Conservation (phyloP, 345 rosid species). For the Ailanthus altissimus region DNA sequence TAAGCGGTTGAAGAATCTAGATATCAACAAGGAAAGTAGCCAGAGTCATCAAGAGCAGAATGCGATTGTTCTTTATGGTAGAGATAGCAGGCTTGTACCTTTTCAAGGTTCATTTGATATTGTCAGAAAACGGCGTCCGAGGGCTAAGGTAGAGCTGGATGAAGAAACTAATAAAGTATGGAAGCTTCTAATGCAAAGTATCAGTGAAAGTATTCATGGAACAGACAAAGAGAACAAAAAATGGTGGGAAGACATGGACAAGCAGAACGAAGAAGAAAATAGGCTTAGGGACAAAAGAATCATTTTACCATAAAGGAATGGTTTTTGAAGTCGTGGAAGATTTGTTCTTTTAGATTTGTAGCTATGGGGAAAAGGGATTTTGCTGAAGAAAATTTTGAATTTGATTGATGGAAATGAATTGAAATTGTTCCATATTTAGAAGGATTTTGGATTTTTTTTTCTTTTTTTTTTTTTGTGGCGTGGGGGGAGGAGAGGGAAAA, state of each 20-base stretch:
- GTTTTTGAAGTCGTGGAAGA: too few species aligned
- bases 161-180: slow-evolving; percentile 82
- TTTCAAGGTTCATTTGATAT: slow-evolving; percentile 36
- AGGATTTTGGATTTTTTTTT: too few species aligned
- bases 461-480: too few species aligned
- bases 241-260: slow-evolving; percentile 94
- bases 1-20: slow-evolving; percentile 46
- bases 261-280: too few species aligned
- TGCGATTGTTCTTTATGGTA: slow-evolving; percentile 50
- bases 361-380: too few species aligned
- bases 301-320: too few species aligned
- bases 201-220: slow-evolving; percentile 73
- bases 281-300: too few species aligned
- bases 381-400: too few species aligned
- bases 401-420: too few species aligned
- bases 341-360: too few species aligned
- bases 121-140: slow-evolving; percentile 48
- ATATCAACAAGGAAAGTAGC: slow-evolving; percentile 46
- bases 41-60: slow-evolving; percentile 37
- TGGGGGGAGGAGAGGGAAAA: too few species aligned
- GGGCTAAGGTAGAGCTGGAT: slow-evolving; percentile 86
- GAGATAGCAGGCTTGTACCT: slow-evolving; percentile 66
- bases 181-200: slow-evolving; percentile 71
- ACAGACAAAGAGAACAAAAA: slow-evolving; percentile 59
- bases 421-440: too few species aligned